Evolutionary conservation across 2,329 filamentous ascomycete genomes (phyloP).

Genomic region (Eutypella sp.): DNA sequence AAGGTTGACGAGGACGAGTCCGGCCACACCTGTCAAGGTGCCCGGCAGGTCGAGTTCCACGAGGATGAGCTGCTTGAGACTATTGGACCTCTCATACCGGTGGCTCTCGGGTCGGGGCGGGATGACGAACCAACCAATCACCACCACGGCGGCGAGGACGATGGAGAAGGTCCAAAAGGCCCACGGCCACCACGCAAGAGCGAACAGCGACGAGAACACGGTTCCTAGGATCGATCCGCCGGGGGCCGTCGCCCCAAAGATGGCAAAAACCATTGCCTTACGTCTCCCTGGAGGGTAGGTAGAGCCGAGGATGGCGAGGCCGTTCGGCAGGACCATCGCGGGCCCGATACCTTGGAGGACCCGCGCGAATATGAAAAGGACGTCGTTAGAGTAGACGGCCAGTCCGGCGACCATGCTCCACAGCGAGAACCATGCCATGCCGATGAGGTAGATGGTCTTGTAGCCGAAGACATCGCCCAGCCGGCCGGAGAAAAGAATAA

Average conservation of each 20-base stretch:
- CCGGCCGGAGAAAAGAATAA: slow-evolving; percentile 41
- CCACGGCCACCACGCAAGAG: slow-evolving; percentile 28
- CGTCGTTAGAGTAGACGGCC: slow-evolving; percentile 22
- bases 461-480: slow-evolving; percentile 43
- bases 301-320: slow-evolving; percentile 48
- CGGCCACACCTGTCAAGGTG: slow-evolving; percentile 37
- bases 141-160: slow-evolving; percentile 19
- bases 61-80: slow-evolving; percentile 4
- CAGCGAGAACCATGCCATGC: slow-evolving; percentile 36
- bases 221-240: slow-evolving; percentile 26
- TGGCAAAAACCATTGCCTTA: slow-evolving; percentile 30
- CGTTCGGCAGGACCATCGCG: slow-evolving; percentile 51
- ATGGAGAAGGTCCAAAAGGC: slow-evolving; percentile 23
- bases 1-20: slow-evolving; percentile 51
- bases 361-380: slow-evolving; percentile 41
- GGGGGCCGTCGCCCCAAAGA: slow-evolving; percentile 31
- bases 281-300: slow-evolving; percentile 37
- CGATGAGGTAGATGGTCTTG: slow-evolving; percentile 37
- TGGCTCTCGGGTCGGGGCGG: slow-evolving; percentile 2
- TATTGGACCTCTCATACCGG: background rate
- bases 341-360: slow-evolving; percentile 50
- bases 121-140: slow-evolving; percentile 15
- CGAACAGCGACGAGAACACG: slow-evolving; percentile 23
- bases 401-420: slow-evolving; percentile 36
- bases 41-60: slow-evolving; percentile 22